These are phyloP conservation scores for Diaporthe sp. DNA, from an alignment of 2,329 filamentous ascomycete species.

Conservation along the genomic window DNA sequence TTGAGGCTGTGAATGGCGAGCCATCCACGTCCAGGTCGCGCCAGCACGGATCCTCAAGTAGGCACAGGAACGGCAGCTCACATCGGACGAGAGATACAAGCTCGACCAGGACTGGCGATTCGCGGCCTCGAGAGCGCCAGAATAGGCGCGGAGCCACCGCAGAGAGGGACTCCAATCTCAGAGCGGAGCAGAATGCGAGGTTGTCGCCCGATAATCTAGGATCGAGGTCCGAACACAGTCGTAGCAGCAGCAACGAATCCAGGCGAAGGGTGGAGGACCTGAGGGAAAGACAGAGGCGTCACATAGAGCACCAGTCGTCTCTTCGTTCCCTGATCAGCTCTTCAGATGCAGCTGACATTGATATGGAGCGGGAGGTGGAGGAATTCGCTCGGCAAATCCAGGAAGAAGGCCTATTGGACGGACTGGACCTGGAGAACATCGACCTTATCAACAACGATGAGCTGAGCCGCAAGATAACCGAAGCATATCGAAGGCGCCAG, in stretches of 20 bases:
- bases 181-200: conserved; percentile 49
- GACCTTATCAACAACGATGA: conserved; percentile 88
- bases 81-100: conserved; percentile 38
- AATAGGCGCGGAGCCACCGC: conserved; percentile 42
- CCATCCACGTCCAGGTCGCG: conserved; percentile 41
- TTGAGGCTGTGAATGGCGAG: conserved; percentile 68
- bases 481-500: conserved; percentile 85
- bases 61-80: conserved; percentile 36
- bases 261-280: conserved; percentile 53
- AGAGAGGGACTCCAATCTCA: conserved; percentile 44
- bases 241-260: conserved; percentile 56
- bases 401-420: conserved; percentile 87
- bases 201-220: conserved; percentile 48
- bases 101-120: conserved; percentile 46
- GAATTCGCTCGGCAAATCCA: conserved; percentile 89
- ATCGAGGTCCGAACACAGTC: conserved; percentile 47
- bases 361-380: conserved; percentile 89
- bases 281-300: conserved; percentile 57
- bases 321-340: conserved; percentile 85
- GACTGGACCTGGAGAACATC: conserved; percentile 88
- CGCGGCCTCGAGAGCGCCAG: conserved; percentile 41
- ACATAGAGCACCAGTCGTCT: conserved; percentile 90
- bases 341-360: conserved; percentile 79
- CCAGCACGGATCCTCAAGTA: conserved; percentile 37
- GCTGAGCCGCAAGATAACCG: conserved; percentile 88